A percentile compares a stretch with the other conserved stretches of the same genome.
These are phyloP conservation scores for Pontederia paniculata DNA, from an alignment of 176 grass and related monocot species.

Conservation along the genomic window DNA sequence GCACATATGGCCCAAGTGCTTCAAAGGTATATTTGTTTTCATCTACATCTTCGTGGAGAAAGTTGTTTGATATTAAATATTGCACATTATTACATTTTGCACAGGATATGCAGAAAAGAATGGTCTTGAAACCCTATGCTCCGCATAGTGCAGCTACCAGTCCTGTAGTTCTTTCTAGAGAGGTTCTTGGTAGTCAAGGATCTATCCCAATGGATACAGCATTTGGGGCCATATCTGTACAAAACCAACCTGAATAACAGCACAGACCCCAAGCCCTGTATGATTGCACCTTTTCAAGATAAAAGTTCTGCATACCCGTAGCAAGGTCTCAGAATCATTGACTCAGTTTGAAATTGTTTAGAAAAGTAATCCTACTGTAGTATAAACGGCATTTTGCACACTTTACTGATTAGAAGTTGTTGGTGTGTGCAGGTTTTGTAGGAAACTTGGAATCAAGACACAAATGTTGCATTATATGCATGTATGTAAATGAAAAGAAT, in stretches of 20 bases:
- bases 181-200: slow-evolving; percentile 22
- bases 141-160: slow-evolving; percentile 32
- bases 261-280: neutral
- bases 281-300: too few relatives aligned
- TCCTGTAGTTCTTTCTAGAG: slow-evolving; percentile 32
- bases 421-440: too few relatives aligned
- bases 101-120: slow-evolving; percentile 73
- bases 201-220: slow-evolving; percentile 16
- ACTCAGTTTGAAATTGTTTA: too few relatives aligned
- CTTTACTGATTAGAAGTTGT: too few relatives aligned
- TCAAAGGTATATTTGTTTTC: slow-evolving; percentile 45
- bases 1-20: slow-evolving; percentile 54
- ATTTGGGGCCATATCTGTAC: slow-evolving; percentile 10
- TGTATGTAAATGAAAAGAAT: too few relatives aligned
- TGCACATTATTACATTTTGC: slow-evolving; percentile 9
- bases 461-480: too few relatives aligned
- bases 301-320: too few relatives aligned
- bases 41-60: slow-evolving; percentile 2
- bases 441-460: too few relatives aligned
- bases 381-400: too few relatives aligned
- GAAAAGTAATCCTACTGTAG: too few relatives aligned
- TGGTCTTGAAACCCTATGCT: slow-evolving; percentile 81
- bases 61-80: slow-evolving; percentile 2
- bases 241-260: slow-evolving; percentile 16
- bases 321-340: too few relatives aligned